These are phyloP conservation scores for Colletotrichum australisinense DNA, from an alignment of 2,329 filamentous ascomycete genomes.

Conservation along the genomic window DNA sequence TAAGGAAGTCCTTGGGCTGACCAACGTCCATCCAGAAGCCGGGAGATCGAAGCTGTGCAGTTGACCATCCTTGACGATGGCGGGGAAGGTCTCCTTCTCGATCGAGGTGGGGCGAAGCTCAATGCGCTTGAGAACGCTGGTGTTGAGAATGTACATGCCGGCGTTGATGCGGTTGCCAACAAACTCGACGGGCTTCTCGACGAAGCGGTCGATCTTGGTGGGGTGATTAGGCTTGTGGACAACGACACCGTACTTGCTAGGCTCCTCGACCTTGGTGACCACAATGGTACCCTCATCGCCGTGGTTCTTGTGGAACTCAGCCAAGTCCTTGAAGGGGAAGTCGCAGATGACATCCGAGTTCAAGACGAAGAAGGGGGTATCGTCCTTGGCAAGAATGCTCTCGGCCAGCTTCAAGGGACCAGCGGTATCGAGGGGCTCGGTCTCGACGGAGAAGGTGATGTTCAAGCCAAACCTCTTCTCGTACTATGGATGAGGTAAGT, in stretches of 20 bases:
- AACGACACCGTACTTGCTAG: conserved; percentile 98
- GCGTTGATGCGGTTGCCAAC: conserved; percentile 99
- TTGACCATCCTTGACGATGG: conserved; percentile 88
- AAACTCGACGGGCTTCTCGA: conserved; percentile 99
- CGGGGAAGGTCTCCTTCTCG: conserved; percentile 98
- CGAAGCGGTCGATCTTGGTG: conserved; percentile 96
- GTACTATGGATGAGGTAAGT: conserved; percentile 66
- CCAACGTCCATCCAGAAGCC: conserved; percentile 99
- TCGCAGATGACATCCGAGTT: conserved; percentile 99
- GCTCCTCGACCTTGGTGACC: conserved; percentile 98
- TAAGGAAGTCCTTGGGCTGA: conserved; percentile 98
- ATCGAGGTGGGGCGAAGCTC: conserved; percentile 97
- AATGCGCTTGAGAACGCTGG: conserved; percentile 88
- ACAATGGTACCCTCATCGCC: conserved; percentile 97
- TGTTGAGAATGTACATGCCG: conserved; percentile 98
- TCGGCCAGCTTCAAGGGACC: conserved; percentile 96
- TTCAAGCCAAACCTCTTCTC: conserved; percentile 92
- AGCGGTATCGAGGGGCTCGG: conserved; percentile 93
- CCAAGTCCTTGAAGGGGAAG: conserved; percentile 91
- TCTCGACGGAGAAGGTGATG: conserved; percentile 97
- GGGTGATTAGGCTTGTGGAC: conserved; percentile 95
- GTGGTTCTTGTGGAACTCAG: conserved; percentile 91
- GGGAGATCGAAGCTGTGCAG: conserved; percentile 95
- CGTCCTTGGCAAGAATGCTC: conserved; percentile 90
- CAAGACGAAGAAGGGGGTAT: conserved; percentile 95